Percentiles rank a stretch among this genome's conserved stretches.
These are phyloP conservation scores for Boehmeria nivea DNA, from an alignment of 306 rosid species.

Conservation along the genomic window DNA sequence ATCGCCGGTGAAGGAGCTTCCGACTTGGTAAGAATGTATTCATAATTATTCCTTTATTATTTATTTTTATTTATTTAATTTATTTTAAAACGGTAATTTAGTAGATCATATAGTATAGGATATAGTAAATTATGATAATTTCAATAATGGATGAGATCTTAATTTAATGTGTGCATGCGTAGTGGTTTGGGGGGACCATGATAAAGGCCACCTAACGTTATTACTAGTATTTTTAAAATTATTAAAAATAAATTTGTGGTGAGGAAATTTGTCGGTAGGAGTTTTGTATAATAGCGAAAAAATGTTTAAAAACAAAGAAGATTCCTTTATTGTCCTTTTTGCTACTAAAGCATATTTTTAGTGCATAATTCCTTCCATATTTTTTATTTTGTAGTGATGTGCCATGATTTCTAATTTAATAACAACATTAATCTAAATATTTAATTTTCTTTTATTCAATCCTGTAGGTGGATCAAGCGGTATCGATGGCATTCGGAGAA, in stretches of 20 bases:
- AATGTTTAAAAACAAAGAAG: neutral
- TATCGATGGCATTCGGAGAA: slow-evolving; percentile 83
- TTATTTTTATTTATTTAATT: neutral
- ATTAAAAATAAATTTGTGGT: neutral
- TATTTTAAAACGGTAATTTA: neutral
- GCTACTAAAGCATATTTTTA: neutral
- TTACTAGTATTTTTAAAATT: neutral
- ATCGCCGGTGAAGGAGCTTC: slow-evolving; percentile 91
- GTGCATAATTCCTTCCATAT: too few relatives aligned
- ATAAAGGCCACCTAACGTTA: slow-evolving; percentile 23
- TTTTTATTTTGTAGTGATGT: neutral
- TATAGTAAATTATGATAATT: neutral
- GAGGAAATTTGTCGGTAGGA: slow-evolving; percentile 17
- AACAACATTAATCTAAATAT: slow-evolving; percentile 2
- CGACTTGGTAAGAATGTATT: slow-evolving; percentile 58
- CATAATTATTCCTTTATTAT: neutral
- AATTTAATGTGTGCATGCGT: neutral
- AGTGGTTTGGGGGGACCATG: slow-evolving; percentile 19
- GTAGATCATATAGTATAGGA: neutral
- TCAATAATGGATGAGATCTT: neutral
- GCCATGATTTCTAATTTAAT: neutral
- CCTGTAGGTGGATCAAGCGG: slow-evolving; percentile 85
- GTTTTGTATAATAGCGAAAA: neutral
- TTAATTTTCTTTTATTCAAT: slow-evolving; percentile 3
- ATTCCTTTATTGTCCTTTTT: neutral